Percentiles rank a stretch among this genome's conserved stretches.
phyloP scores from a whole-genome alignment of 2,329 filamentous ascomycete genomes.

The Orbilia quercus region DNA sequence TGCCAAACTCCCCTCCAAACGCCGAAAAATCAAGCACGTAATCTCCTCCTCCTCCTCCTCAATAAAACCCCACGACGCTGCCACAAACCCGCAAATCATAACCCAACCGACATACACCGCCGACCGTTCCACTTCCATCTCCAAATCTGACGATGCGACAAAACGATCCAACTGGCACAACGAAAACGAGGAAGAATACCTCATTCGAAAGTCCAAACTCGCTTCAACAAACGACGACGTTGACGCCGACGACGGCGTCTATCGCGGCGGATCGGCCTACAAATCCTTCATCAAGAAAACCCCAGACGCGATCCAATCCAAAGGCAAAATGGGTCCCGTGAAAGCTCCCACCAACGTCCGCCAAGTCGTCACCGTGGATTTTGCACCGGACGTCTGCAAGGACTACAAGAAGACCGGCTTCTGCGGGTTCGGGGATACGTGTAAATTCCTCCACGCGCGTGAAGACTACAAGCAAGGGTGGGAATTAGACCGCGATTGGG shows the following conservation, averaged over 20 bases:
- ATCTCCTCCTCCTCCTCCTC: constrained; percentile 76
- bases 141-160: constrained; percentile 85
- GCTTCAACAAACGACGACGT: constrained; percentile 62
- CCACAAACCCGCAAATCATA: constrained; percentile 55
- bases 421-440: constrained; percentile 79
- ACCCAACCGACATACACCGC: constrained; percentile 38
- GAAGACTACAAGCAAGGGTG: constrained; percentile 90
- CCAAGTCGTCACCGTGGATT: constrained; percentile 90
- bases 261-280: constrained; percentile 79
- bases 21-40: constrained; percentile 74
- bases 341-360: constrained; percentile 90
- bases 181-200: constrained; percentile 69
- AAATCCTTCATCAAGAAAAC: constrained; percentile 83
- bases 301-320: constrained; percentile 74
- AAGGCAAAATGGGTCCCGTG: constrained; percentile 77
- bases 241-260: constrained; percentile 71
- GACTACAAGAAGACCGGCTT: constrained; percentile 86
- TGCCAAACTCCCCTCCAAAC: constrained; percentile 76
- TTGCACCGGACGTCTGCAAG: constrained; percentile 92
- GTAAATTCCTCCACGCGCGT: constrained; percentile 81
- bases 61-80: constrained; percentile 65
- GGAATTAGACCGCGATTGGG: constrained; percentile 96
- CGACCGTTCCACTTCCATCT: constrained; percentile 71
- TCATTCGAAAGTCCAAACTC: constrained; percentile 51
- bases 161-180: constrained; percentile 92